Conservation (phyloP, 2,329 filamentous ascomycete species). For the Lasiodiplodia gonubiensis region DNA sequence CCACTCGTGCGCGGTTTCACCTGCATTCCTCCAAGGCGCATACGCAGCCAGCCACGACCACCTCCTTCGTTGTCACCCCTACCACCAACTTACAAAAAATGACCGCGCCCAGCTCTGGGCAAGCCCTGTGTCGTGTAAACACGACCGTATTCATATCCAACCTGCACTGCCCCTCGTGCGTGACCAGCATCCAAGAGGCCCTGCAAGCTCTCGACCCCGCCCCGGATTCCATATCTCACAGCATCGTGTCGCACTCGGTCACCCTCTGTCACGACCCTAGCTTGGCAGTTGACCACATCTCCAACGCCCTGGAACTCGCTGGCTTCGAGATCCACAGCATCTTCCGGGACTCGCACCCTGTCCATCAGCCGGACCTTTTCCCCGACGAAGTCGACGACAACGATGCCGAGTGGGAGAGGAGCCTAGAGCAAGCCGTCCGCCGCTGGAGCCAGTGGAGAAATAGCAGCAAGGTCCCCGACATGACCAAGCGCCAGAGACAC, state of each 20-base stretch:
- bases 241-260: conserved; percentile 73
- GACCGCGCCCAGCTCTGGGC: conserved; percentile 27
- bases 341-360: conserved; percentile 41
- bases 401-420: conserved; percentile 40
- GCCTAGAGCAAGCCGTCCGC: conserved; percentile 44
- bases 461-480: conserved; percentile 33
- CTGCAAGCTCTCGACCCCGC: conserved; percentile 57
- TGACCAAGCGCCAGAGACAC: conserved; percentile 41
- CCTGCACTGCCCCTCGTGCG: conserved; percentile 79
- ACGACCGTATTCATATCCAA: conserved; percentile 73
- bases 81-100: conserved; percentile 27
- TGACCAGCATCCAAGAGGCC: conserved; percentile 67
- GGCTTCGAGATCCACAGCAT: conserved; percentile 65
- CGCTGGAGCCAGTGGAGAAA: conserved; percentile 36
- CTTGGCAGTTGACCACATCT: conserved; percentile 49
- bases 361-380: conserved; percentile 14
- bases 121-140: conserved; percentile 33
- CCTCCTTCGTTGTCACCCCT: conserved; percentile 31
- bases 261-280: conserved; percentile 61
- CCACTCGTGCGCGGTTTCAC: conserved; percentile 16
- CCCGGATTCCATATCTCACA: conserved; percentile 67
- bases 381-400: conserved; percentile 19
- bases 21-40: conserved; percentile 6
- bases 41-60: conserved; percentile 6
- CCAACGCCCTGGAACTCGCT: conserved; percentile 57